A percentile compares a stretch with the other conserved stretches of the same genome.
Conservation (phyloP, 345 rosid species). For the Chamaenerion angustifolium region DNA sequence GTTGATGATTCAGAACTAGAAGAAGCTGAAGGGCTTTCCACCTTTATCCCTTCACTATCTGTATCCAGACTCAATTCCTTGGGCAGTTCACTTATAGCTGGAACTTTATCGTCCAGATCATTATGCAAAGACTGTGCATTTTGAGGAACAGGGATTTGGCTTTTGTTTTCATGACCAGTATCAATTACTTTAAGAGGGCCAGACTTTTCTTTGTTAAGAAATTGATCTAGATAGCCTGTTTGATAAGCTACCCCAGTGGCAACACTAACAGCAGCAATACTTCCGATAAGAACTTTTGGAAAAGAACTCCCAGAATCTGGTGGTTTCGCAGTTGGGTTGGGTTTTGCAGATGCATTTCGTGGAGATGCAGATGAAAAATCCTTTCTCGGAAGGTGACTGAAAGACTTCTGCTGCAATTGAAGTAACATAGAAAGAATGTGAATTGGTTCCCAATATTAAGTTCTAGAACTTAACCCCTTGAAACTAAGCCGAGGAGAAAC, state of each 20-base stretch:
- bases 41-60: conserved; percentile 23
- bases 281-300: conserved; percentile 33
- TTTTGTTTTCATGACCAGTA: conserved; percentile 8
- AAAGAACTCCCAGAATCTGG: conserved; percentile 28
- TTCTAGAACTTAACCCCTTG: too few species aligned
- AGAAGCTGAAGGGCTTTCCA: conserved; percentile 17
- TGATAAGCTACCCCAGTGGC: conserved; percentile 41
- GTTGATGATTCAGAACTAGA: conserved; percentile 20
- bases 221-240: conserved; percentile 45
- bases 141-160: conserved; percentile 4
- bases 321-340: conserved; percentile 29
- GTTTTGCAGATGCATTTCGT: conserved; percentile 27
- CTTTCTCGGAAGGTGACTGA: conserved; percentile 32
- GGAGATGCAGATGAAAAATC: conserved; percentile 33
- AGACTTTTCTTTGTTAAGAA: conserved; percentile 21
- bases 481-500: too few species aligned
- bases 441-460: too few species aligned
- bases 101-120: conserved; percentile 18
- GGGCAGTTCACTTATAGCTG: conserved; percentile 23
- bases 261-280: conserved; percentile 29
- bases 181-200: conserved; percentile 10
- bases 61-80: conserved; percentile 8
- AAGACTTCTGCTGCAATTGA: conserved; percentile 18
- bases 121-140: conserved; percentile 12
- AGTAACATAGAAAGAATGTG: not conserved